Evolutionary conservation across 495 filamentous ascomycete species (phyloP).

Genomic region (Podospora bellae-mahoneyi): DNA sequence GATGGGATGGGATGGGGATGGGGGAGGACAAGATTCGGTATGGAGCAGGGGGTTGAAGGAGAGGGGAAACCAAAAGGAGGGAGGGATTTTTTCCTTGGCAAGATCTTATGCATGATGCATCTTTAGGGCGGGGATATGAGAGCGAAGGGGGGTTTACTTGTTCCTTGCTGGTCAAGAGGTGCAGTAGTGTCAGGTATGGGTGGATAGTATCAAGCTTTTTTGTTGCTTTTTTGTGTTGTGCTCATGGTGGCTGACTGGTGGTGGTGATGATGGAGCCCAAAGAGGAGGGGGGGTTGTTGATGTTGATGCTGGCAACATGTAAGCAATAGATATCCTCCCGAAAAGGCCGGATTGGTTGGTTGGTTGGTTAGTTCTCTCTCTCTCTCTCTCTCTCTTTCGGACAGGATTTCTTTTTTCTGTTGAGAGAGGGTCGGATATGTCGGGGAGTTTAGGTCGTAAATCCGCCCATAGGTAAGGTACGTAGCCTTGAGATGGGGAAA

Average conservation of each 20-base stretch:
- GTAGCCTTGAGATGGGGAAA: background rate
- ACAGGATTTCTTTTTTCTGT: background rate
- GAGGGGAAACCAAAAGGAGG: background rate
- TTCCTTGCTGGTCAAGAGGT: background rate
- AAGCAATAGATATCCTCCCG: background rate
- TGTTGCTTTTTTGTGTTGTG: background rate
- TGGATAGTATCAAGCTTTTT: background rate
- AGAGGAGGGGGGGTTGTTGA: background rate
- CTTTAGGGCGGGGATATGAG: background rate
- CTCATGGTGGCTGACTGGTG: background rate
- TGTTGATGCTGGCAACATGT: background rate
- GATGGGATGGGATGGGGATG: background rate
- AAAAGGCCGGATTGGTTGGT: background rate
- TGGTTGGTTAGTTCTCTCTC: too few species aligned
- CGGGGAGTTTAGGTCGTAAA: background rate
- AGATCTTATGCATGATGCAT: background rate
- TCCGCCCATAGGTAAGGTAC: background rate
- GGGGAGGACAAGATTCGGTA: background rate
- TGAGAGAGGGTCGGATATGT: background rate
- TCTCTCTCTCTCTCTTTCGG: too few species aligned
- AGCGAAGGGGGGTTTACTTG: background rate
- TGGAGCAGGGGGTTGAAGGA: background rate
- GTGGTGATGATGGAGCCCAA: background rate
- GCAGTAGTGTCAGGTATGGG: background rate
- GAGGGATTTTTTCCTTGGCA: background rate